phyloP scores from a whole-genome alignment of 306 rosid genomes.

The Lathyrus oleraceus region DNA sequence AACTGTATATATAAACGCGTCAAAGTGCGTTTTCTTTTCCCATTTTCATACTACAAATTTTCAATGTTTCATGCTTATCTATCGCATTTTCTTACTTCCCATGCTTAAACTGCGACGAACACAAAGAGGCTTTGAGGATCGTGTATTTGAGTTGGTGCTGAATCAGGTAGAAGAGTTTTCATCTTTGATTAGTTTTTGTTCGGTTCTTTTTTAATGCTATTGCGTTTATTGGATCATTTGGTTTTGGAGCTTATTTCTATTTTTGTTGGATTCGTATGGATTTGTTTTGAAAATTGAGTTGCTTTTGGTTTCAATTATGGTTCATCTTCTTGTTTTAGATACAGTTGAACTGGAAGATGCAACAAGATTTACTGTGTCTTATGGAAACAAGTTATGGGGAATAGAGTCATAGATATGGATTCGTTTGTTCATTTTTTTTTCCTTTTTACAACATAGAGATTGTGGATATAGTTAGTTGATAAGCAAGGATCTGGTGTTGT shows the following conservation, averaged over 20 bases:
- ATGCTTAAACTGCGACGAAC: too few relatives aligned
- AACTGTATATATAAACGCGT: conserved; percentile 55
- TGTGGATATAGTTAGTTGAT: neutral
- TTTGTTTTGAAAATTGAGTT: neutral
- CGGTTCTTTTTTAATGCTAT: neutral
- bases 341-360: neutral
- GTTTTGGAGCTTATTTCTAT: conserved; percentile 8
- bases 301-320: conserved; percentile 32
- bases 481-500: neutral
- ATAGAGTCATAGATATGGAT: conserved; percentile 18
- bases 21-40: conserved; percentile 21
- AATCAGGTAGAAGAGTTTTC: conserved; percentile 38
- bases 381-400: neutral
- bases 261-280: neutral
- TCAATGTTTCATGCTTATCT: neutral
- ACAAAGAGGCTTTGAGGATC: too few relatives aligned
- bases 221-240: conserved; percentile 30
- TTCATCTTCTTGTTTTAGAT: neutral
- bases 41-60: neutral
- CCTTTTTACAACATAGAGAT: neutral
- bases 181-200: conserved; percentile 2
- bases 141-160: conserved; percentile 25
- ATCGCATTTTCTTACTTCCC: neutral
- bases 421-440: conserved; percentile 24
- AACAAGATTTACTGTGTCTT: neutral